Conservation (phyloP, 2,329 filamentous ascomycete genomes). For the Eurotiales sp. region DNA sequence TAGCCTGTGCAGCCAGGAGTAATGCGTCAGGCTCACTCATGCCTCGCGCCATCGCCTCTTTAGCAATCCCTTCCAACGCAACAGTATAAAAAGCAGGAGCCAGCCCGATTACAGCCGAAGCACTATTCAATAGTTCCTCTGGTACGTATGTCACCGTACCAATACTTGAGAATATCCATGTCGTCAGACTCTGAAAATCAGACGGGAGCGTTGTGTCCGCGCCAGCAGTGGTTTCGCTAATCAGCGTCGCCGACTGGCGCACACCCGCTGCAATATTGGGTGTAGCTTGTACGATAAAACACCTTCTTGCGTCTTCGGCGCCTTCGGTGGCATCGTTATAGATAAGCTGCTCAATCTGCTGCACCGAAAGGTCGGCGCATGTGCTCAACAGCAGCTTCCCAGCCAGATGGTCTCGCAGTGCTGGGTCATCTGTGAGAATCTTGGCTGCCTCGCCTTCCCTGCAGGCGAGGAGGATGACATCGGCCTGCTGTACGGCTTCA, state of each 20-base stretch:
- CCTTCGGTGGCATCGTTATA: constrained; percentile 7
- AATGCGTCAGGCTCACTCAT: constrained; percentile 13
- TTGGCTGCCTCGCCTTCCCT: constrained; percentile 1
- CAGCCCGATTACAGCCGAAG: constrained; percentile 9
- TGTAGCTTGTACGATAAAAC: constrained; percentile 11
- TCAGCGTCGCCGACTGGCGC: constrained; percentile 13
- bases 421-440: constrained; percentile 6
- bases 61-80: constrained; percentile 14
- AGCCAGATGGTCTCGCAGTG: not conserved
- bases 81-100: constrained; percentile 12
- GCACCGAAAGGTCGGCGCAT: constrained; percentile 9
- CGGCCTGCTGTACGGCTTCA: constrained; percentile 11
- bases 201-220: constrained; percentile 8
- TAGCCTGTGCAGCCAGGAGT: constrained; percentile 12
- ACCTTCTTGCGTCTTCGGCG: not conserved
- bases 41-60: constrained; percentile 9
- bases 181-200: constrained; percentile 10
- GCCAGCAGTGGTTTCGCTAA: constrained; percentile 9
- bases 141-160: constrained; percentile 11
- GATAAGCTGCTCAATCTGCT: constrained; percentile 11
- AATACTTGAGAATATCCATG: constrained; percentile 15
- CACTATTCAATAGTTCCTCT: constrained; percentile 8
- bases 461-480: constrained; percentile 12
- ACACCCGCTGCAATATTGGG: constrained; percentile 8
- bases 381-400: constrained; percentile 12